Base-by-base conservation (phyloP, 2,329 filamentous ascomycete genomes). In the Alternaria rosae region DNA sequence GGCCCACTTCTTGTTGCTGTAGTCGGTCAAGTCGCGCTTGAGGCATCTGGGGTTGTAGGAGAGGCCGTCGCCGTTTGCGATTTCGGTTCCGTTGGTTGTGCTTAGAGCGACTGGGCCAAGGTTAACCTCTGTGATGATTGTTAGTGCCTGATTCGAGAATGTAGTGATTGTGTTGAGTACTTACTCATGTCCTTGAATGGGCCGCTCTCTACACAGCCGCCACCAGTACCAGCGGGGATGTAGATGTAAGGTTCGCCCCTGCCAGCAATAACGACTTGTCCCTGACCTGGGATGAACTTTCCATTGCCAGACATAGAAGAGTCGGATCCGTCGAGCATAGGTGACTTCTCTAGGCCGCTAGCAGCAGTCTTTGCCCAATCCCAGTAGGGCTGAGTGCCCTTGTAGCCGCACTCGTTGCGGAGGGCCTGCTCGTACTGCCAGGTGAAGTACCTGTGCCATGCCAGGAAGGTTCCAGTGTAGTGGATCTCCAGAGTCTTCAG, bases 301-400 rank as follows among this genome's bases (percentile, higher is more conserved):
- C 85, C 85, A 61, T 86, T 83, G 23, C 84, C 83, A 30, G 81
- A 67, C 68, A 78, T 74, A 15, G 81, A 78, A 56, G 81, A 83
- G 25, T 79, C 81, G 56, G 82, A 84, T 53, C 87, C 86, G 66
- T 87, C 85, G 64, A 88, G 87, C 55, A 88, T 72, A 13, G 85
- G 81, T 1, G 84, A 82, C 21, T 81, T 79, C 65, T 71, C 62
- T 1, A 78, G 75, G 48, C 87, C 82, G 6, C 77, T 66, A 3
- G 80, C 11, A 78, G 81, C 78, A 68, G 82, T 83, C 54, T 81
- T 80, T 3, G 82, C 81, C 84, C 85, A 87, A 72, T 87, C 82
- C 80, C 83, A 85, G 76, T 86, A 86, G 1, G 81, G 81, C 45
- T 79, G 76, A 51, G 76, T 73, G 52, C 78, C 80, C 4, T 68